Base-by-base conservation (phyloP, 192 early-diverging fungal genomes). In the Rhizophagus sp. region DNA sequence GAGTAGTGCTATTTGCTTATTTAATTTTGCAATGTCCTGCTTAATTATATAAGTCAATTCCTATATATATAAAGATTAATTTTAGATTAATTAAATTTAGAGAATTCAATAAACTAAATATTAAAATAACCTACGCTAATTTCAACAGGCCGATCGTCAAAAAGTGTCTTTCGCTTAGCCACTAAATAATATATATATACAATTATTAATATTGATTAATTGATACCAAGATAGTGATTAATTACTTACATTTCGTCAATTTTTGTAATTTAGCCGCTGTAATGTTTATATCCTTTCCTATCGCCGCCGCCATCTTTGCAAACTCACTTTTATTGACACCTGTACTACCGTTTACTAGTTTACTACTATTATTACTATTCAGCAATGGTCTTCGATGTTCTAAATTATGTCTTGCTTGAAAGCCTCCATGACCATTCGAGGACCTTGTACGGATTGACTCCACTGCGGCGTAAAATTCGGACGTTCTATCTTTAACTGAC, bases 141-240 rank as follows among this genome's bases (percentile, higher is more conserved):
- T 80, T 99, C 97, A 10, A 92, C 89, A 13, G 97, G 96, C 82
- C 92, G 92, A 87, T 99, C 98, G 84, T 99, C 97, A 80, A 99
- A 99, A 76, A 99, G 85, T 3, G 97, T 95, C 84, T 96, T 96
- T 70, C 95, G 87, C 73, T 96, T 96, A n/a, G 98, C 98, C 80
- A 99, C 89, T 85, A 64, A 17, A 50, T 27, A 79, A 64, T 61
- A 11, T 62, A 17, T 66, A 34, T 8, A 41, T 7, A 0, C 0
- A 36, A 30, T 30, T 30, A 30, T 30, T 30, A 30, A 30, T 30
- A 30, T 30, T 30, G 30, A 30, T 30, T 30, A 30, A 30, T 30
- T 30, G 30, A 30, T 30, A 30, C 30, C 19, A 15, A 36, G 64
- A 70, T 9, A 79, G 47, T 25, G 66, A 57, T 30, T 34, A 33